Evolutionary conservation across 495 filamentous ascomycete species (phyloP).

Genomic region (Xylaria cubensis): DNA sequence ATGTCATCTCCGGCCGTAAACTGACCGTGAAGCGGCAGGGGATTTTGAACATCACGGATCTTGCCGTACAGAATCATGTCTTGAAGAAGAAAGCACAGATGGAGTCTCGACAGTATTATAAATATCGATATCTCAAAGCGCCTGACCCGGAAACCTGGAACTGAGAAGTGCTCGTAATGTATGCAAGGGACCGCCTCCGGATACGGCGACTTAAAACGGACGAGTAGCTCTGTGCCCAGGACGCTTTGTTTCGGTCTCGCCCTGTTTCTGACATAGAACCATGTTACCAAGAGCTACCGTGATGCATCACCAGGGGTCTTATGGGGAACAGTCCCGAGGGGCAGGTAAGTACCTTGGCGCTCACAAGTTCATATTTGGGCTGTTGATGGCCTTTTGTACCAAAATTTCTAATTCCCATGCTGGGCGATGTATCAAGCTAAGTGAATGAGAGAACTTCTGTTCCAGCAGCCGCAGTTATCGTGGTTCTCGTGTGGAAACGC

Average conservation of each 20-base stretch:
- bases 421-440: constrained; percentile 10
- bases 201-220: not conserved
- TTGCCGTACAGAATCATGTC: not conserved
- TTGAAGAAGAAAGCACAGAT: not conserved
- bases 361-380: not conserved
- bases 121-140: not conserved
- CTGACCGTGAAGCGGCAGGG: constrained; percentile 1
- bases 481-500: constrained; percentile 1
- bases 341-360: not conserved
- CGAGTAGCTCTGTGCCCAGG: not conserved
- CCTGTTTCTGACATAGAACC: not conserved
- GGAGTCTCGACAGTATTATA: not conserved
- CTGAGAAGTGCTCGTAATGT: not conserved
- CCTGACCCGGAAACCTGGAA: not conserved
- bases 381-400: not conserved
- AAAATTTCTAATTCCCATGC: constrained; percentile 11
- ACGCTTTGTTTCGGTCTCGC: not conserved
- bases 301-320: not conserved
- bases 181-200: not conserved
- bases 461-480: not conserved
- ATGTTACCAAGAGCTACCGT: not conserved
- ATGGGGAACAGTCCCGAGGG: not conserved
- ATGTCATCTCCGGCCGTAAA: constrained; percentile 9
- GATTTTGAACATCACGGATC: not conserved
- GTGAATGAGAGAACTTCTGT: not conserved